Evolutionary conservation across 495 filamentous ascomycete species (phyloP).

Genomic region (Aspergillus wentii): DNA sequence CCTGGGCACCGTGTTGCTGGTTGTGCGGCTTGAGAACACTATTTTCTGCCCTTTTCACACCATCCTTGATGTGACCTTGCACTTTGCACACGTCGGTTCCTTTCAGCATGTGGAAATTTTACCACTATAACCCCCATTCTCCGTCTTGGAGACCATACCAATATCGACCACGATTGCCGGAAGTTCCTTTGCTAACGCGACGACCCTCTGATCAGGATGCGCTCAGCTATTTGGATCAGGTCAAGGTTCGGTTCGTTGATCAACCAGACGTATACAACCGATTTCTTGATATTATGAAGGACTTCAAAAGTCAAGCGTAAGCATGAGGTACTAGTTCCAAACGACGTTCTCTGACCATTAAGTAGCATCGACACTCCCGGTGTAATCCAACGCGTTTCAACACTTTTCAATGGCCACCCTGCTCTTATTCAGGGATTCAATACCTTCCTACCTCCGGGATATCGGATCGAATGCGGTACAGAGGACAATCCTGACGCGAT

Average conservation of each 20-base stretch:
- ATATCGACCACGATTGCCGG: too few species aligned
- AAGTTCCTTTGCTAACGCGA: too few species aligned
- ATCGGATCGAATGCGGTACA: conserved; percentile 92
- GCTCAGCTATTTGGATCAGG: conserved; percentile 94
- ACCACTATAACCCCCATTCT: too few species aligned
- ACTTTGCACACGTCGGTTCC: too few species aligned
- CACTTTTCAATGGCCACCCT: conserved; percentile 94
- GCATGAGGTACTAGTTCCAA: conserved; percentile 21
- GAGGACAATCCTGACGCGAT: conserved; percentile 92
- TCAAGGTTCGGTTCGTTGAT: conserved; percentile 96
- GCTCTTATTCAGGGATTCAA: conserved; percentile 98
- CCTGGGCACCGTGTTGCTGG: too few species aligned
- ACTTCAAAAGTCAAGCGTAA: conserved; percentile 97
- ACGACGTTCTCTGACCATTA: not conserved
- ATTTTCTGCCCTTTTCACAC: too few species aligned
- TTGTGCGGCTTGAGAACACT: too few species aligned
- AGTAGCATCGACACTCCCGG: conserved; percentile 92
- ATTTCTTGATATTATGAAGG: conserved; percentile 99
- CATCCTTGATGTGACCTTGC: too few species aligned
- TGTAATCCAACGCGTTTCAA: conserved; percentile 94
- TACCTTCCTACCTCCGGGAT: conserved; percentile 95
- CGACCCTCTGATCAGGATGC: conserved; percentile 78
- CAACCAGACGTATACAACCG: conserved; percentile 97
- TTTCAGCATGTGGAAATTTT: too few species aligned
- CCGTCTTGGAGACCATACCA: too few species aligned